Evolutionary conservation across 225 moss, liverwort and hornwort species (phyloP).

Genomic region (Marchantia polymorpha): DNA sequence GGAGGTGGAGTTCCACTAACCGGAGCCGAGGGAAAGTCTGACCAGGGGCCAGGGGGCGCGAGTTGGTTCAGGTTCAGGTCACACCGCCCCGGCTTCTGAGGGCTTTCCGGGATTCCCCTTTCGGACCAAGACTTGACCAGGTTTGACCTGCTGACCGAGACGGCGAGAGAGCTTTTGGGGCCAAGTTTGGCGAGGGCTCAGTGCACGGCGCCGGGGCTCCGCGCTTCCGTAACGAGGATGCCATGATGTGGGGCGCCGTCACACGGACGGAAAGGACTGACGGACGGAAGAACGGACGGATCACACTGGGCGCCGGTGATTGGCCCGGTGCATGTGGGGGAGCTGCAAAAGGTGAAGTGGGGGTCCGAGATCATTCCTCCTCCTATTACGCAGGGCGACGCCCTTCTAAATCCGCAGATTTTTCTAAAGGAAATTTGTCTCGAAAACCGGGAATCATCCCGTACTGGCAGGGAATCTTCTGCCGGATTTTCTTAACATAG

Average conservation of each 20-base stretch:
- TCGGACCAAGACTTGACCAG: slow-evolving; percentile 5
- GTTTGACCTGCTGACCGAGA: background rate
- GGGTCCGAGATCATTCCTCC: background rate
- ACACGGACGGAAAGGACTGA: background rate
- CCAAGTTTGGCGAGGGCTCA: background rate
- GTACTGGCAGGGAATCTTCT: slow-evolving; percentile 2
- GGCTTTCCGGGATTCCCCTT: slow-evolving; percentile 1
- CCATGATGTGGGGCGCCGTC: background rate
- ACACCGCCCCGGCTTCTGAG: background rate
- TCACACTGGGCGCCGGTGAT: background rate
- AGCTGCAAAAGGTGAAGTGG: background rate
- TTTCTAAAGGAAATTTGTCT: background rate
- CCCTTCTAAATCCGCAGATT: no score
- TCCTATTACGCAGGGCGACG: background rate
- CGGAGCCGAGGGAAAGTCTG: no score
- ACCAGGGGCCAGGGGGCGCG: no score
- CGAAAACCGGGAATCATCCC: background rate
- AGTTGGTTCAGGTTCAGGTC: background rate
- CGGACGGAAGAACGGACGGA: background rate
- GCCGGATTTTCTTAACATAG: slow-evolving; percentile 1
- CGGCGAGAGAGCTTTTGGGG: no score
- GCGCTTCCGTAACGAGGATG: background rate
- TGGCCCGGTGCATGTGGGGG: background rate
- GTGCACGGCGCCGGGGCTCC: no score
- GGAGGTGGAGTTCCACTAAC: background rate